phyloP scores from a whole-genome alignment of 306 rosid species.

The Dryas drummondii region DNA sequence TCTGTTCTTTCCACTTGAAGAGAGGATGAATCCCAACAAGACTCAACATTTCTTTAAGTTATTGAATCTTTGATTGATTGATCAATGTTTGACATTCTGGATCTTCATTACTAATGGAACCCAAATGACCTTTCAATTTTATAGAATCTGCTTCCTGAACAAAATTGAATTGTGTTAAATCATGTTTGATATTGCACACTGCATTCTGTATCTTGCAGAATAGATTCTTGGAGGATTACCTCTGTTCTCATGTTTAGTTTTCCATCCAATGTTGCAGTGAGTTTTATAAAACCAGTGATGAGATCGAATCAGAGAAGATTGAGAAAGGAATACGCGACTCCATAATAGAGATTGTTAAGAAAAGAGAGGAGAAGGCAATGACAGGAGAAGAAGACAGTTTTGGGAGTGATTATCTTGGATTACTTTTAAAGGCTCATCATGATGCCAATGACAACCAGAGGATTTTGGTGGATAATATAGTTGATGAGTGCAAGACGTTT shows the following conservation, averaged over 20 bases:
- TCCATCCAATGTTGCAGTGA: conserved; percentile 19
- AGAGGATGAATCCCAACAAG: too few species aligned
- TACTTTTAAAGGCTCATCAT: conserved; percentile 29
- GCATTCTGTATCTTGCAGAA: too few species aligned
- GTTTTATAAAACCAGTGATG: conserved; percentile 13
- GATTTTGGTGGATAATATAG: conserved; percentile 25
- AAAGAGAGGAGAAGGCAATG: conserved; percentile 21
- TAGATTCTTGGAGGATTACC: neutral
- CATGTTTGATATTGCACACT: too few species aligned
- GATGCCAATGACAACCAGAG: conserved; percentile 17
- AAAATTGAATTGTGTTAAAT: too few species aligned
- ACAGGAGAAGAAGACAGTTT: conserved; percentile 7
- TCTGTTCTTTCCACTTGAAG: too few species aligned
- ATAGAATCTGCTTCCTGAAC: too few species aligned
- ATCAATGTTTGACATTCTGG: neutral
- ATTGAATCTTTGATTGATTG: neutral
- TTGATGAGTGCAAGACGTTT: conserved; percentile 36
- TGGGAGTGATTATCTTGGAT: conserved; percentile 39
- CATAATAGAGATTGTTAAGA: conserved; percentile 18
- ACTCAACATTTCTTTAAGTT: too few species aligned
- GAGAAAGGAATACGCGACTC: conserved; percentile 23
- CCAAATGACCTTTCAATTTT: neutral
- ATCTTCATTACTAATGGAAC: neutral
- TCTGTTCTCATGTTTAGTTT: neutral
- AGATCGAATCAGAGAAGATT: conserved; percentile 28